phyloP scores from a whole-genome alignment of 1,139 yeast species.

The Yamadazyma blattariae region DNA sequence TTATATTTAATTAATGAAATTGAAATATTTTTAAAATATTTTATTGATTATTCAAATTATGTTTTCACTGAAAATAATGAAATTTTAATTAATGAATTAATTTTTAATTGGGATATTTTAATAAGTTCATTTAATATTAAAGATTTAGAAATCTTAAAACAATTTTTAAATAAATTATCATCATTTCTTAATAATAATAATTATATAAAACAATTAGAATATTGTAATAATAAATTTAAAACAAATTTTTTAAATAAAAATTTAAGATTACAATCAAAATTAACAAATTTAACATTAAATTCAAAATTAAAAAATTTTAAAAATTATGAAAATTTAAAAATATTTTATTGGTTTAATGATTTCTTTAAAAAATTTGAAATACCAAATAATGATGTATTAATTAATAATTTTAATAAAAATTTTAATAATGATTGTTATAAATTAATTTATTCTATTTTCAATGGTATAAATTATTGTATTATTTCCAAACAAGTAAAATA shows the following conservation, averaged over 20 bases:
- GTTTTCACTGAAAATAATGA: slow-evolving; percentile 11
- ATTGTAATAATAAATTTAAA: slow-evolving; percentile 13
- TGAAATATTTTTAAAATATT: slow-evolving; percentile 7
- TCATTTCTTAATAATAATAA: slow-evolving; percentile 9
- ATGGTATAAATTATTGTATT: slow-evolving; percentile 11
- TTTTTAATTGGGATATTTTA: slow-evolving; percentile 14
- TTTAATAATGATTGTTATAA: slow-evolving; percentile 21
- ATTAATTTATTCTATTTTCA: slow-evolving; percentile 21
- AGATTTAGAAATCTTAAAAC: slow-evolving; percentile 10
- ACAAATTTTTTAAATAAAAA: slow-evolving; percentile 4
- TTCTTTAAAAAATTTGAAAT: slow-evolving; percentile 26
- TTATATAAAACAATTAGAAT: slow-evolving; percentile 14
- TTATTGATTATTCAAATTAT: slow-evolving; percentile 10
- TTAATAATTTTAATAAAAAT: slow-evolving; percentile 13
- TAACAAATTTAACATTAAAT: slow-evolving; percentile 12
- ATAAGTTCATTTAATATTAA: slow-evolving; percentile 7
- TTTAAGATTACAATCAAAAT: slow-evolving; percentile 8
- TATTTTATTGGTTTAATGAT: slow-evolving; percentile 28
- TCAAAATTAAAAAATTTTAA: slow-evolving; percentile 12
- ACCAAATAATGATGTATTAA: slow-evolving; percentile 14
- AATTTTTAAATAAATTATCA: slow-evolving; percentile 10
- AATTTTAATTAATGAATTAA: slow-evolving; percentile 13
- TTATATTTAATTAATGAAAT: slow-evolving; percentile 7
- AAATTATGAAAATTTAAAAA: slow-evolving; percentile 19
- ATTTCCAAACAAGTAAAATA: slow-evolving; percentile 19